phyloP scores from a whole-genome alignment of 768 basidiomycete genomes.

The Hortiboletus flavorubellus region DNA sequence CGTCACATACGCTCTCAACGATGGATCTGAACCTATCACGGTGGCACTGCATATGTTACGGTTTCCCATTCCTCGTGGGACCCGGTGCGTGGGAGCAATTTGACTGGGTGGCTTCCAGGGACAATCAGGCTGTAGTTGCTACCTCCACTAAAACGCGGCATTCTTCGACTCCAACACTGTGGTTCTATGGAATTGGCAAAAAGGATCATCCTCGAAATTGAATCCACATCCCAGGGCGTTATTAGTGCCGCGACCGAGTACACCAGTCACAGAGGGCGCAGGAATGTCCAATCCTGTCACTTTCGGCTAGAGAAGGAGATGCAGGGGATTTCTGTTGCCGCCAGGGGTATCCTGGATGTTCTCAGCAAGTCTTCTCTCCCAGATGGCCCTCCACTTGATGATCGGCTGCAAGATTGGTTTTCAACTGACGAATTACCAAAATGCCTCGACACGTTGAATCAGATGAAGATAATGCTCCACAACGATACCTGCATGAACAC shows the following conservation, averaged over 20 bases:
- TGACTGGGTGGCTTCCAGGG: too few relatives aligned
- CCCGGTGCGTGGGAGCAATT: too few relatives aligned
- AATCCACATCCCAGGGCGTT: not conserved
- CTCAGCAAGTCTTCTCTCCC: not conserved
- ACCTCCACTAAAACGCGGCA: too few relatives aligned
- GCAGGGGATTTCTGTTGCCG: slow-evolving; percentile 7
- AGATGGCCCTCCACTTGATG: slow-evolving; percentile 2
- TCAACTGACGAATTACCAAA: not conserved
- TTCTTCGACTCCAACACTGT: too few relatives aligned
- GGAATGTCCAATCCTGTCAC: slow-evolving; percentile 2
- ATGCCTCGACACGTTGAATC: slow-evolving; percentile 4
- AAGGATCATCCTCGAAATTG: not conserved
- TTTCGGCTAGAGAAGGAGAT: slow-evolving; percentile 16
- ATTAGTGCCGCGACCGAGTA: not conserved
- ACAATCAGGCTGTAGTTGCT: too few relatives aligned
- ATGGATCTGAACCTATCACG: too few relatives aligned
- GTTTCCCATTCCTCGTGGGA: too few relatives aligned
- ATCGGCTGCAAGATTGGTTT: slow-evolving; percentile 12
- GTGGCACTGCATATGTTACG: too few relatives aligned
- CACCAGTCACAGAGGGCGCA: not conserved
- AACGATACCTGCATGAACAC: not conserved
- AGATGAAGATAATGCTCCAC: slow-evolving; percentile 9
- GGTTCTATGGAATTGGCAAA: slow-evolving; percentile 4
- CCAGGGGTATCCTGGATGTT: not conserved
- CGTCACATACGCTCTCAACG: too few relatives aligned